Conservation (phyloP, 805 yeast genomes). For the Clavispora phyllophila region DNA sequence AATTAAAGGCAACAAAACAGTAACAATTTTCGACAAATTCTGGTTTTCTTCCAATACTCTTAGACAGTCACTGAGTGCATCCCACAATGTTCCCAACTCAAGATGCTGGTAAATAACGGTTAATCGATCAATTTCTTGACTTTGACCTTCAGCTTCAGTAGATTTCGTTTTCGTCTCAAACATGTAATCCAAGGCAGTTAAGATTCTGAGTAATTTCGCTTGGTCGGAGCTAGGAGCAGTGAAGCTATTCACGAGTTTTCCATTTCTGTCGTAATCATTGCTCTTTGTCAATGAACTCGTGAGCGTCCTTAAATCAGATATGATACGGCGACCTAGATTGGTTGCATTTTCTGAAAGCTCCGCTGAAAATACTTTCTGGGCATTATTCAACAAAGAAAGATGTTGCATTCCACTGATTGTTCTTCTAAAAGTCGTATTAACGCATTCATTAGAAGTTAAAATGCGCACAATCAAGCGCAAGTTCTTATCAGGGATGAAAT, state of each 20-base stretch:
- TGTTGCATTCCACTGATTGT: conserved; percentile 78
- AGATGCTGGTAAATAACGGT: conserved; percentile 60
- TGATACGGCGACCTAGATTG: conserved; percentile 48
- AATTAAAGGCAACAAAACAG: conserved; percentile 77
- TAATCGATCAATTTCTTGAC: conserved; percentile 30
- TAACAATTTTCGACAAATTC: conserved; percentile 52
- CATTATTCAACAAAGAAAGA: conserved; percentile 55
- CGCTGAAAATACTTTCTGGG: conserved; percentile 58
- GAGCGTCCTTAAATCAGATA: conserved; percentile 50
- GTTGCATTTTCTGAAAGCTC: conserved; percentile 66
- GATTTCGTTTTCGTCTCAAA: conserved; percentile 43
- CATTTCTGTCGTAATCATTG: conserved; percentile 30
- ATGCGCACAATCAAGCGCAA: conserved; percentile 61
- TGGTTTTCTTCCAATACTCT: conserved; percentile 56
- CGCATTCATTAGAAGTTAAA: conserved; percentile 76
- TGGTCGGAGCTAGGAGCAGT: conserved; percentile 82
- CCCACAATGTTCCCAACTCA: conserved; percentile 79
- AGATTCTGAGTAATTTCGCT: conserved; percentile 75
- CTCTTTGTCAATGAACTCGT: conserved; percentile 35
- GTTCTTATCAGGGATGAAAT: conserved; percentile 52
- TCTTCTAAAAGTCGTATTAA: conserved; percentile 79
- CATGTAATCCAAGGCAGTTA: conserved; percentile 84
- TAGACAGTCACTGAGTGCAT: conserved; percentile 70
- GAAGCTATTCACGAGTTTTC: conserved; percentile 57
- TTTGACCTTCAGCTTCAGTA: conserved; percentile 14